phyloP scores from a whole-genome alignment of 129 eudicot species.

The Helianthus tuberosus region DNA sequence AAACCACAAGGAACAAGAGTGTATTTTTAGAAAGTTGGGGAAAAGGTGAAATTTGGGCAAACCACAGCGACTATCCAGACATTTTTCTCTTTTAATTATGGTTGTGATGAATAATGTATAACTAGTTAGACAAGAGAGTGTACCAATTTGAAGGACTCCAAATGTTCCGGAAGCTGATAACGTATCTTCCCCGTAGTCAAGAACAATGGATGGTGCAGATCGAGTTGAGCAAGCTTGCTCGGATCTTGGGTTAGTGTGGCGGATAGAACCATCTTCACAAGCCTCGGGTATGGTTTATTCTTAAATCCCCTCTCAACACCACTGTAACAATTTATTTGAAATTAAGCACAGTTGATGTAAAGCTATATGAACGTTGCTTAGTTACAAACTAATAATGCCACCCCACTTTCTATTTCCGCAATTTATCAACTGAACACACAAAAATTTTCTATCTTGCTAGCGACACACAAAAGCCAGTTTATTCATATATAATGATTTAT shows the following conservation, averaged over 20 bases:
- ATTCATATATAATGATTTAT: no score
- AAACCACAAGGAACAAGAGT: no score
- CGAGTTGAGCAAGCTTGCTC: conserved; percentile 87
- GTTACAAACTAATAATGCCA: conserved; percentile 4
- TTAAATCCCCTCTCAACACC: conserved; percentile 93
- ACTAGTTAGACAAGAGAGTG: conserved; percentile 25
- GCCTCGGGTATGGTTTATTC: conserved; percentile 69
- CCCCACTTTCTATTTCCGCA: conserved; percentile 2
- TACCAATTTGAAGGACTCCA: conserved; percentile 75
- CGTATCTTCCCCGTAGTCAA: conserved; percentile 78
- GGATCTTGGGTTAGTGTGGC: conserved; percentile 97
- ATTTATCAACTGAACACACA: not conserved
- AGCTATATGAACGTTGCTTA: conserved; percentile 2
- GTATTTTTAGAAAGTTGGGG: no score
- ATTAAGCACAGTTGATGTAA: conserved; percentile 19
- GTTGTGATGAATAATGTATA: not conserved
- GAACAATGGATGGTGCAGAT: conserved; percentile 89
- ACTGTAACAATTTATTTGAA: conserved; percentile 44
- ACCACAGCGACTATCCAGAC: no score
- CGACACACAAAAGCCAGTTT: not conserved
- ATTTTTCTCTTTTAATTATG: not conserved
- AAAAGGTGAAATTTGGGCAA: no score
- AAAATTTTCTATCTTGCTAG: not conserved
- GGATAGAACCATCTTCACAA: conserved; percentile 80
- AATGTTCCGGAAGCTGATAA: conserved; percentile 75